Evolutionary conservation across 2,329 filamentous ascomycete species (phyloP).

Genomic region (Trichoderma polysporum): DNA sequence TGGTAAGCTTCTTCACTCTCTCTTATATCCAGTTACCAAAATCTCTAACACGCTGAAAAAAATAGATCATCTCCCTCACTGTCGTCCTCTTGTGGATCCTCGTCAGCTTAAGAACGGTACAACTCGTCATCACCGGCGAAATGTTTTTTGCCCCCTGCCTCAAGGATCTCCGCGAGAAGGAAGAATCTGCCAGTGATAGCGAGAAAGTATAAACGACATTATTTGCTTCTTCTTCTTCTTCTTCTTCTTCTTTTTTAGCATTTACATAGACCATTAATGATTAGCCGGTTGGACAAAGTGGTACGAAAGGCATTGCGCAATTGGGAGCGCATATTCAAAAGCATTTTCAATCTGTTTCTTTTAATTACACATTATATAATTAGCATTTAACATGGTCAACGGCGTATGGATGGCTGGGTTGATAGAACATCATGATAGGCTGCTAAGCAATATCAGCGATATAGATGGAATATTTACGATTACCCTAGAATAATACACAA

Average conservation of each 20-base stretch:
- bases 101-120: constrained; percentile 40
- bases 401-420: not conserved
- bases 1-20: constrained; percentile 27
- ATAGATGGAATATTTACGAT: not conserved
- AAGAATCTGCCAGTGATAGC: constrained; percentile 26
- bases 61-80: constrained; percentile 41
- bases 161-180: constrained; percentile 38
- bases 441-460: not conserved
- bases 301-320: not conserved
- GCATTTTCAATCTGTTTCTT: not conserved
- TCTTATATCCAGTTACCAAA: not conserved
- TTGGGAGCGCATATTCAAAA: not conserved
- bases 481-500: not conserved
- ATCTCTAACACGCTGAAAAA: not conserved
- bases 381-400: not conserved
- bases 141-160: constrained; percentile 48
- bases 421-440: not conserved
- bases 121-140: constrained; percentile 40
- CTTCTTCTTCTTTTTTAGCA: not conserved
- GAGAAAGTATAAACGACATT: not conserved
- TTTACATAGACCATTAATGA: not conserved
- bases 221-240: not conserved
- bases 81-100: constrained; percentile 45
- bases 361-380: not conserved
- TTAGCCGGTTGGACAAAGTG: not conserved